Percentiles rank a stretch among this genome's conserved stretches.
Evolutionary conservation across 768 basidiomycete species (phyloP).

Genomic region (Auriscalpium orientale): DNA sequence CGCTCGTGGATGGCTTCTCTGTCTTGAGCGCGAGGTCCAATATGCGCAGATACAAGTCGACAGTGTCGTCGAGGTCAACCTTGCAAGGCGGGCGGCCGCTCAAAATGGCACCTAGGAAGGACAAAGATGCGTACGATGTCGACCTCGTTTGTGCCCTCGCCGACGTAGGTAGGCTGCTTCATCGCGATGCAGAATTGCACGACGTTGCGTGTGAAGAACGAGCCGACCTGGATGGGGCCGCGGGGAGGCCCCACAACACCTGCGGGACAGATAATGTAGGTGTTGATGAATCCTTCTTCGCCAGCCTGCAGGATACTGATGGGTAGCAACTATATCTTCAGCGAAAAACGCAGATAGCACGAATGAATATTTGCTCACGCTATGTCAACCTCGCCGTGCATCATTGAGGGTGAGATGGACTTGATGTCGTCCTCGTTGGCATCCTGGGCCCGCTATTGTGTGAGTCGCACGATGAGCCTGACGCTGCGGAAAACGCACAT

Average conservation of each 20-base stretch:
- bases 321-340: not conserved
- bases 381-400: constrained; percentile 2
- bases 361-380: constrained; percentile 1
- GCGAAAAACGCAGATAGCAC: not conserved
- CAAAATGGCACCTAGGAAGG: not conserved
- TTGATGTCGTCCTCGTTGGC: constrained; percentile 6
- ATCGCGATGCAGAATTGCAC: not conserved
- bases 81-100: not conserved
- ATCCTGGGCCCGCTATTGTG: not conserved
- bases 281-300: not conserved
- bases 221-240: not conserved
- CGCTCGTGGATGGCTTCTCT: not conserved
- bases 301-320: constrained; percentile 1
- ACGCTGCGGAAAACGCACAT: not conserved
- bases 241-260: constrained; percentile 1
- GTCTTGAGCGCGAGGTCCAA: not conserved
- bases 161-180: constrained; percentile 2
- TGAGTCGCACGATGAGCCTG: not conserved
- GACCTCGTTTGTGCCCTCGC: constrained; percentile 4
- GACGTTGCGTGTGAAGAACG: not conserved
- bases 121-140: not conserved
- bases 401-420: constrained; percentile 1
- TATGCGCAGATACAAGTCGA: constrained; percentile 1
- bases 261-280: constrained; percentile 5
- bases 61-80: constrained; percentile 4